These are phyloP conservation scores for Mycosphaerelloides madeirae DNA, from an alignment of 2,329 filamentous ascomycete genomes.

Conservation along the genomic window DNA sequence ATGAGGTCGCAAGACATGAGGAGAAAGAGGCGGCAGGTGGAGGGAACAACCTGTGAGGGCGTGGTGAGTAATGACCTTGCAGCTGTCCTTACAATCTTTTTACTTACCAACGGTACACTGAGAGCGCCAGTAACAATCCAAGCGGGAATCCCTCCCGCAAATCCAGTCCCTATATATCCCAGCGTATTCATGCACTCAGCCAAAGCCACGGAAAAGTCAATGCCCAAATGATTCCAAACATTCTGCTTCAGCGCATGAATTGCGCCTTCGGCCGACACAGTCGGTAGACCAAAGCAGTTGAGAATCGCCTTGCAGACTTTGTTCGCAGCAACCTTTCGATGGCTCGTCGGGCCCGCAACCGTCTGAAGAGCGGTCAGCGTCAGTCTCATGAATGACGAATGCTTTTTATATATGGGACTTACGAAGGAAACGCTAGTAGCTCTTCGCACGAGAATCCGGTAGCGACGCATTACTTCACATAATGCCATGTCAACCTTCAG, in stretches of 20 bases:
- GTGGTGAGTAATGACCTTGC: neutral
- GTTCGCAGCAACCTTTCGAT: conserved; percentile 22
- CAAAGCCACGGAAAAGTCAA: conserved; percentile 16
- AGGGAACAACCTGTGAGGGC: conserved; percentile 20
- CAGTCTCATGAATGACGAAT: too few relatives aligned
- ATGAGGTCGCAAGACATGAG: conserved; percentile 33
- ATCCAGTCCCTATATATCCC: conserved; percentile 21
- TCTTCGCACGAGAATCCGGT: conserved; percentile 26
- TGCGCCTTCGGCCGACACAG: conserved; percentile 15
- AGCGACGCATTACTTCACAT: conserved; percentile 31
- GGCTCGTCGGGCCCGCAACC: conserved; percentile 17
- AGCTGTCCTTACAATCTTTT: neutral
- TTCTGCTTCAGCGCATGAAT: conserved; percentile 20
- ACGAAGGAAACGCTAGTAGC: conserved; percentile 18
- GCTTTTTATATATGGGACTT: too few relatives aligned
- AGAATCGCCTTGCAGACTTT: conserved; percentile 22
- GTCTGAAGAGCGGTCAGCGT: neutral
- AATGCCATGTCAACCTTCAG: conserved; percentile 35
- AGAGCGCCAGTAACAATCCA: conserved; percentile 24
- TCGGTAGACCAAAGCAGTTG: conserved; percentile 23
- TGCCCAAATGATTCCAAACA: conserved; percentile 17
- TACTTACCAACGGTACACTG: conserved; percentile 13
- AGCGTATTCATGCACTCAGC: conserved; percentile 19
- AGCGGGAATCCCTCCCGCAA: conserved; percentile 25
- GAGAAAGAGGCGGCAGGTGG: conserved; percentile 31